phyloP scores from a whole-genome alignment of 2,329 filamentous ascomycete genomes.

The Trichoderma gracile region DNA sequence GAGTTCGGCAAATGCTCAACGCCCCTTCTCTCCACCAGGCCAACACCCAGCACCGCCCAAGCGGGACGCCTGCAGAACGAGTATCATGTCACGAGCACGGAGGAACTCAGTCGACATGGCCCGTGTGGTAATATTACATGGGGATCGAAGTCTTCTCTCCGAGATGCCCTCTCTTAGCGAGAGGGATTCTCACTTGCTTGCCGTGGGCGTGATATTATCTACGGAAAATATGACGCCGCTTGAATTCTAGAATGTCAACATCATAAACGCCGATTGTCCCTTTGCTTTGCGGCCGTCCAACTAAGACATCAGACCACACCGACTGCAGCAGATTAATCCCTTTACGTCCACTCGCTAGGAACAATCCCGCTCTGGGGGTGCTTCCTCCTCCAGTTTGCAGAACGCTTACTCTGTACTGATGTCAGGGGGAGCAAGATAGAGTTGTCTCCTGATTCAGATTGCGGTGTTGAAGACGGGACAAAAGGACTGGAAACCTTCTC shows the following conservation, averaged over 20 bases:
- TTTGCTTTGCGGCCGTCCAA: neutral
- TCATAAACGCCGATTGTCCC: neutral
- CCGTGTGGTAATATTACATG: neutral
- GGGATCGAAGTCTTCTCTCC: neutral
- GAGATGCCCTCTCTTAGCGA: neutral
- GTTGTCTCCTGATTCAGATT: neutral
- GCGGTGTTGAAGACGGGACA: neutral
- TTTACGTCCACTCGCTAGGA: neutral
- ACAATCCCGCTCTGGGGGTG: neutral
- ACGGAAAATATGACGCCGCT: neutral
- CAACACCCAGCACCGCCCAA: too few species aligned
- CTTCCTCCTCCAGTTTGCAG: too few species aligned
- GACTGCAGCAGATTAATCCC: neutral
- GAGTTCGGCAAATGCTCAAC: too few species aligned
- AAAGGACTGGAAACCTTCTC: neutral
- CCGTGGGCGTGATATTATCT: conserved; percentile 1
- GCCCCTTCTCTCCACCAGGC: too few species aligned
- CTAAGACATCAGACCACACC: neutral
- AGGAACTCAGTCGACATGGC: neutral
- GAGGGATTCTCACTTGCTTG: neutral
- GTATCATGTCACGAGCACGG: neutral
- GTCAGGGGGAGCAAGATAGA: neutral
- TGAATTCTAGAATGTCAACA: neutral
- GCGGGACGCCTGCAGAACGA: too few species aligned
- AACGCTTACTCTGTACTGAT: neutral